These are phyloP conservation scores for Porogramme epimiltina DNA, from an alignment of 1,284 basidiomycete species.

Conservation along the genomic window DNA sequence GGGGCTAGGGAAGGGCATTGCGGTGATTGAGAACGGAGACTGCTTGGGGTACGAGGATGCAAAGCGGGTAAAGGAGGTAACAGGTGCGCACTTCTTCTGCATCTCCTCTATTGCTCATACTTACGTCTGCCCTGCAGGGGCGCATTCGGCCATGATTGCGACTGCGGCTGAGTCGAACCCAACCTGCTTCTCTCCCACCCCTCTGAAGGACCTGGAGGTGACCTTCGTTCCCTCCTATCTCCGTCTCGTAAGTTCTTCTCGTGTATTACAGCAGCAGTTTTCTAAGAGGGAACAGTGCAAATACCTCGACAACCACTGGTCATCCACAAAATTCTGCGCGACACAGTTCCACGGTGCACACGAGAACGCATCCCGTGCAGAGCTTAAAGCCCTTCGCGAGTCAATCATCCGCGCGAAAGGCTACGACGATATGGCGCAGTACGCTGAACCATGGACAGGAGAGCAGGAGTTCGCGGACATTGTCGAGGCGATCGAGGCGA, in stretches of 20 bases:
- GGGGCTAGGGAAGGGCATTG: constrained; percentile 68
- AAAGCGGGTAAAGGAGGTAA: constrained; percentile 70
- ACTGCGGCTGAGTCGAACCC: constrained; percentile 94
- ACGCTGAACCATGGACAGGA: constrained; percentile 60
- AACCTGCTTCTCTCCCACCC: constrained; percentile 77
- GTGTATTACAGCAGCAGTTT: background rate
- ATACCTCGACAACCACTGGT: constrained; percentile 80
- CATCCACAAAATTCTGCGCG: constrained; percentile 92
- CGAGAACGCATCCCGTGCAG: constrained; percentile 53
- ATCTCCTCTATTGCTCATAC: background rate
- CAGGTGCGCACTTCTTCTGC: constrained; percentile 51
- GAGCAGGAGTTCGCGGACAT: constrained; percentile 63
- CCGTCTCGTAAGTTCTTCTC: constrained; percentile 59
- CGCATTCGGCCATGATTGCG: constrained; percentile 95
- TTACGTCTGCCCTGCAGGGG: constrained; percentile 48
- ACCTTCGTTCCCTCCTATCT: constrained; percentile 80
- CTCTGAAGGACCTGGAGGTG: constrained; percentile 69
- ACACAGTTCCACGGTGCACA: constrained; percentile 75
- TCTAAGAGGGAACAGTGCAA: constrained; percentile 43
- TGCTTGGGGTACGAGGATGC: constrained; percentile 83
- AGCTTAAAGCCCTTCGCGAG: constrained; percentile 59
- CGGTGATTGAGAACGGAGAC: constrained; percentile 95
- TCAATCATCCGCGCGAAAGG: constrained; percentile 64
- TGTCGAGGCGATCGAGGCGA: constrained; percentile 51
- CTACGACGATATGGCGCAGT: constrained; percentile 59